Evolutionary conservation across 495 filamentous ascomycete species (phyloP).

Genomic region (Copromyces sp.): DNA sequence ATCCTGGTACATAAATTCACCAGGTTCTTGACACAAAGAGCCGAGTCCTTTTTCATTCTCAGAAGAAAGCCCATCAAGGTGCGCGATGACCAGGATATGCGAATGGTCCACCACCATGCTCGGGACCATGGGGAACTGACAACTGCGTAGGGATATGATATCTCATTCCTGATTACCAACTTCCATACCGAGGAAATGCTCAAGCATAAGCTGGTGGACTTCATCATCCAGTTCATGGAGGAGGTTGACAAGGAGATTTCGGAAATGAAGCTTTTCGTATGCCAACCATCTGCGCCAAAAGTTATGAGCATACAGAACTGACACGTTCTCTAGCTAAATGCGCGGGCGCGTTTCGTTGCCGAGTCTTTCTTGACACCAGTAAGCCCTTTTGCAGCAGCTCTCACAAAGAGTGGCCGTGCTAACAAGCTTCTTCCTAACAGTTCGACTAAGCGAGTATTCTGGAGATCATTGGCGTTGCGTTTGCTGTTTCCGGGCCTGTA

Average conservation of each 20-base stretch:
- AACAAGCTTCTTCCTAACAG: slow-evolving; percentile 3
- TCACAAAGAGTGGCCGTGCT: background rate
- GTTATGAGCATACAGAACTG: background rate
- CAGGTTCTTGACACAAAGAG: slow-evolving; percentile 87
- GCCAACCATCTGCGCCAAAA: background rate
- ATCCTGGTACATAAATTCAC: slow-evolving; percentile 98
- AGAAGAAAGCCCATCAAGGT: slow-evolving; percentile 93
- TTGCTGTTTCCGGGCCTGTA: background rate
- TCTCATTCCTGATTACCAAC: slow-evolving; percentile 97
- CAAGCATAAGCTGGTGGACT: slow-evolving; percentile 97
- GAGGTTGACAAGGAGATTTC: slow-evolving; percentile 99
- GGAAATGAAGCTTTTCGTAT: slow-evolving; percentile 98
- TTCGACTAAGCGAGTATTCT: slow-evolving; percentile 16
- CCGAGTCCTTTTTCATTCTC: slow-evolving; percentile 95
- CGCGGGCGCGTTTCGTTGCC: slow-evolving; percentile 92
- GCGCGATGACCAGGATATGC: slow-evolving; percentile 2
- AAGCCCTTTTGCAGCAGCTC: slow-evolving; percentile 25
- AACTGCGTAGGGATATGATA: slow-evolving; percentile 75
- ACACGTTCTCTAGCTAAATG: slow-evolving; percentile 63
- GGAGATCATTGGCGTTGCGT: background rate
- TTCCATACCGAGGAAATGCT: slow-evolving; percentile 97
- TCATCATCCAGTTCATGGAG: slow-evolving; percentile 98
- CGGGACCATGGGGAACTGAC: background rate
- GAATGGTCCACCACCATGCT: background rate
- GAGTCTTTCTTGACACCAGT: slow-evolving; percentile 96